These are phyloP conservation scores for Ophiostoma ulmi DNA, from an alignment of 2,329 filamentous ascomycete genomes.

Conservation along the genomic window DNA sequence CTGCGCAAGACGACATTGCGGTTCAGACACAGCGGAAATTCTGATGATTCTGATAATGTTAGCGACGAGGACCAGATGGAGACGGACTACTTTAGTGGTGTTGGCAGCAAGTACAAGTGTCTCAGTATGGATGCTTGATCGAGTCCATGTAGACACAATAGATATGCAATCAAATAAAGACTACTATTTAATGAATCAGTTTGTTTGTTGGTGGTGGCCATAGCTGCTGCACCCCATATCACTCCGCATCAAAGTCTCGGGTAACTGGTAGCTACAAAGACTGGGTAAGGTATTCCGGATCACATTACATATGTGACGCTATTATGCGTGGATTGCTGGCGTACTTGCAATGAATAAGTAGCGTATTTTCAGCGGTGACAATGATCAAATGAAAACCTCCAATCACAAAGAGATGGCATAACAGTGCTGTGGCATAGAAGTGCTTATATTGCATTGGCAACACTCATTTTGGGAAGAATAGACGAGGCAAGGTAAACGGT, in stretches of 20 bases:
- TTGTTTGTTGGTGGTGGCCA: not conserved
- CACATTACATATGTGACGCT: too few relatives aligned
- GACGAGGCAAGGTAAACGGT: not conserved
- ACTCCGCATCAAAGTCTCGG: constrained; percentile 1
- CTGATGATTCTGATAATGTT: constrained; percentile 14
- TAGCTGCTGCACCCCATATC: not conserved
- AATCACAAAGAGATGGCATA: not conserved
- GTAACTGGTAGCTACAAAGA: not conserved
- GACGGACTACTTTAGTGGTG: constrained; percentile 22
- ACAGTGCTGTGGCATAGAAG: too few relatives aligned
- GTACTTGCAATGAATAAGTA: not conserved
- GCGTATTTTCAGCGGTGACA: not conserved
- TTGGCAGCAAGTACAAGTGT: constrained; percentile 26
- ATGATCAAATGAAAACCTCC: not conserved
- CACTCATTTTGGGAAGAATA: not conserved
- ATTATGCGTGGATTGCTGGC: not conserved
- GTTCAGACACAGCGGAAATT: not conserved
- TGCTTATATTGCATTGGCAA: not conserved
- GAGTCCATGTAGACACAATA: not conserved
- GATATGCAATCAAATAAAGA: not conserved
- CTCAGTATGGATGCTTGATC: constrained; percentile 1
- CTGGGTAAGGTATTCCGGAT: not conserved
- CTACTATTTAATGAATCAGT: not conserved
- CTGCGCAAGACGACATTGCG: constrained; percentile 1
- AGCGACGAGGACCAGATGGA: not conserved